These are phyloP conservation scores for Podospora anserina DNA, from an alignment of 495 filamentous ascomycete genomes.

Conservation along the genomic window DNA sequence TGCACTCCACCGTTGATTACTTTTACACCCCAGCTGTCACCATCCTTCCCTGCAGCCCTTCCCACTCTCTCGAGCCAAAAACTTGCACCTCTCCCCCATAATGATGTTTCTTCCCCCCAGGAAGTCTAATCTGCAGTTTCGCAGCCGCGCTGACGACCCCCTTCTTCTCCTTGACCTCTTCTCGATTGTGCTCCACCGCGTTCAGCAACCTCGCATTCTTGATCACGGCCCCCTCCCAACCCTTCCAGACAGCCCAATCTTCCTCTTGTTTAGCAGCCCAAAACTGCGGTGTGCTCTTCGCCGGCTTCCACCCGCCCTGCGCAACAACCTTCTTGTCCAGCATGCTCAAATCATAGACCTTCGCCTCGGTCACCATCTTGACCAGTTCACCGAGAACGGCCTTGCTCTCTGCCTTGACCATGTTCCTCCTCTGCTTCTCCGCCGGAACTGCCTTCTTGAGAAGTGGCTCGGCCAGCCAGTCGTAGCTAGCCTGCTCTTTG, in stretches of 20 bases:
- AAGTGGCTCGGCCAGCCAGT: constrained; percentile 67
- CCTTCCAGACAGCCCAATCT: constrained; percentile 42
- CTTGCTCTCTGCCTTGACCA: constrained; percentile 62
- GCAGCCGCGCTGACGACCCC: constrained; percentile 34
- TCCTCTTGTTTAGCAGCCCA: constrained; percentile 43
- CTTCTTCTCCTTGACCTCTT: constrained; percentile 30
- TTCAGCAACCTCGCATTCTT: constrained; percentile 39
- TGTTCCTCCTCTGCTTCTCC: constrained; percentile 55
- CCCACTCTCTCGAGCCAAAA: constrained; percentile 43
- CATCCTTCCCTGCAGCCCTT: constrained; percentile 37
- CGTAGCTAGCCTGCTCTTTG: constrained; percentile 57
- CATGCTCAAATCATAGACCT: constrained; percentile 53
- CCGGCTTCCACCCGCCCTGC: constrained; percentile 53
- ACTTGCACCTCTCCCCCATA: constrained; percentile 38
- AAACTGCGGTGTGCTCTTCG: constrained; percentile 43
- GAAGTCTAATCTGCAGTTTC: constrained; percentile 46
- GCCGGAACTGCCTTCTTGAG: constrained; percentile 41
- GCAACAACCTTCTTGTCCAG: constrained; percentile 50
- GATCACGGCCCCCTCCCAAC: constrained; percentile 38
- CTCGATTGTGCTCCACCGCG: constrained; percentile 18
- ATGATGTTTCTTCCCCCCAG: constrained; percentile 34
- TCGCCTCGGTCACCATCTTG: constrained; percentile 58
- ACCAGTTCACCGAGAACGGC: constrained; percentile 71
- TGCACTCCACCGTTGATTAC: background rate
- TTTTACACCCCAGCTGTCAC: constrained; percentile 3